Evolutionary conservation across 352 stramenopile genomes (phyloP), one percentile per base, ranked within the genome.

Genomic region (Globisporangium polare): DNA sequence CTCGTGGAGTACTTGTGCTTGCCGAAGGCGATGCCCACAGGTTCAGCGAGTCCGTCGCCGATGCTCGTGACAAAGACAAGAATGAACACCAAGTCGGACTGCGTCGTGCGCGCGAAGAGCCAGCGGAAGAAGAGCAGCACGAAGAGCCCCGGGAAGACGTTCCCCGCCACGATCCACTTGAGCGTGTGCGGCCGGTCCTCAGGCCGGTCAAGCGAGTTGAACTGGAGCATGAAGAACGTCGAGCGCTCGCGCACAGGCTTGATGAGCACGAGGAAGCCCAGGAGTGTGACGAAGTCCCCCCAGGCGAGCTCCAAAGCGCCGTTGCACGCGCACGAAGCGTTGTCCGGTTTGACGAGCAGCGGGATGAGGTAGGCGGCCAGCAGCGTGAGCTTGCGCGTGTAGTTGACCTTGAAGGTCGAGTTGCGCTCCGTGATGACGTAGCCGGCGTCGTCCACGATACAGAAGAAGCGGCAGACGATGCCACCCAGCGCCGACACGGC

Each of bases 381-480:
- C 37, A 90, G 69, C 67, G 90, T 80, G 41, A 94, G 71, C 59
- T 94, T 94, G 20, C 86, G 75, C 49, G 86, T 94, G 71, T 94
- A 94, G 64, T 94, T 94, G 56, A 94, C 86, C 60, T 94, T 94
- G 67, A 94, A 94, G 29, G 73, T 76, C 10, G 86, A 94, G 63
- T 71, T 87, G 47, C 80, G 77, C 58, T 92, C 79, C 18, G 86
- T 92, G 52, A 94, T 91, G 68, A 94, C 86, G 71, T 94, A 94
- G 1, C 86, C 86, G 26, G 80, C 79, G 42, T 89, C 81, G 55
- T 94, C 86, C 6, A 94, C 81, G 51, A 86, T 79, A 51, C 83
- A 94, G 66, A 90, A 94, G 68, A 83, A 88, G 55, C 86, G 83
- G 60, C 86, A 94, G 7, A 94, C 64, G 53, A 92, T 77, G 45